A percentile compares a stretch with the other conserved stretches of the same genome.
Conservation (phyloP, 1,139 yeast species). For the Kurtzmaniella quercitrusa region DNA sequence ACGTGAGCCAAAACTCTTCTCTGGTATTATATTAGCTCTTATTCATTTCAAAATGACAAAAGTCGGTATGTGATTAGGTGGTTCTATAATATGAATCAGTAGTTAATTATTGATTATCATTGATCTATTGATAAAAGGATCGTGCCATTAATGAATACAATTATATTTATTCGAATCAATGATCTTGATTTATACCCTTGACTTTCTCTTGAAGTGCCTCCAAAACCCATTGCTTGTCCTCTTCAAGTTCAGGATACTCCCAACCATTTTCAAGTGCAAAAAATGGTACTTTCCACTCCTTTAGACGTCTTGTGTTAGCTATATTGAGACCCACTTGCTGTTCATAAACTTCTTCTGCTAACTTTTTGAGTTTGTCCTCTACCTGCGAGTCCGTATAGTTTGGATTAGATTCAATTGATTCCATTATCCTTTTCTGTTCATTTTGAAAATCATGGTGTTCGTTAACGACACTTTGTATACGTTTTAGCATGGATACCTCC, state of each 20-base stretch:
- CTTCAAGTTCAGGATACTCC: slow-evolving; percentile 20
- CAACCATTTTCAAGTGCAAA: slow-evolving; percentile 18
- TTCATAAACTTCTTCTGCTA: slow-evolving; percentile 16
- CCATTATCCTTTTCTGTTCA: slow-evolving; percentile 14
- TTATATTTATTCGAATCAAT: neutral
- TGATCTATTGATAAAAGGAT: no score
- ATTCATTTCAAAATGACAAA: no score
- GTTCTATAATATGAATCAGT: no score
- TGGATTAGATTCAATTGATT: slow-evolving; percentile 10
- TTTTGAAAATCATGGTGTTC: slow-evolving; percentile 17
- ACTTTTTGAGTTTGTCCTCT: slow-evolving; percentile 12
- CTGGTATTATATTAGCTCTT: no score
- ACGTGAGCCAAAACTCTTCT: no score
- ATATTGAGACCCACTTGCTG: slow-evolving; percentile 24
- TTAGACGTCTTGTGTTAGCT: slow-evolving; percentile 15
- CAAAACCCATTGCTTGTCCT: slow-evolving; percentile 23
- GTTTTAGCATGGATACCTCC: slow-evolving; percentile 4
- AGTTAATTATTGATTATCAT: no score
- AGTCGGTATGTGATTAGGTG: no score
- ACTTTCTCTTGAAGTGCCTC: slow-evolving; percentile 5
- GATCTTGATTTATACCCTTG: neutral
- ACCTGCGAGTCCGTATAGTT: slow-evolving; percentile 8
- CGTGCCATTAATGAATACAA: no score
- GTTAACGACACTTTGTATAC: slow-evolving; percentile 10
- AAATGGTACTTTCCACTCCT: slow-evolving; percentile 22